phyloP scores from a whole-genome alignment of 805 yeast genomes.

The Cyberlindnera samutprakarnensis region DNA sequence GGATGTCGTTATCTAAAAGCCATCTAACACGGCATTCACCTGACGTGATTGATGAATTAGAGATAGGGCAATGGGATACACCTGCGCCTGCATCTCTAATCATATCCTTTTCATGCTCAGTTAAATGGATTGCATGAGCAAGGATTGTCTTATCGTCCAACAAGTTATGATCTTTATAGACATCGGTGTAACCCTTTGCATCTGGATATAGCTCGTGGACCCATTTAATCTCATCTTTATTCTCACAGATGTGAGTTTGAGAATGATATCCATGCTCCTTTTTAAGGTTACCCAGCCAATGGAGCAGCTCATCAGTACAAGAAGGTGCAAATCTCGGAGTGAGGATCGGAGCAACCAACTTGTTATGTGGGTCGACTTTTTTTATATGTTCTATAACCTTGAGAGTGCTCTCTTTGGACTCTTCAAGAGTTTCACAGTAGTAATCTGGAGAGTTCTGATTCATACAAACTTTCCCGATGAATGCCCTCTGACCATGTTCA shows the following conservation, averaged over 20 bases:
- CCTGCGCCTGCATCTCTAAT: conserved; percentile 55
- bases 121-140: conserved; percentile 84
- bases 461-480: conserved; percentile 94
- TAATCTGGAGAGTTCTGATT: conserved; percentile 71
- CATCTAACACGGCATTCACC: conserved; percentile 84
- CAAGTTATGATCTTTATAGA: conserved; percentile 59
- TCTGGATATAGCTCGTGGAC: conserved; percentile 70
- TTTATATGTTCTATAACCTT: conserved; percentile 51
- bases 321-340: conserved; percentile 95
- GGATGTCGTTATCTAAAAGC: conserved; percentile 55
- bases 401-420: conserved; percentile 46
- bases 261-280: conserved; percentile 46
- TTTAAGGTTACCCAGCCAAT: conserved; percentile 55
- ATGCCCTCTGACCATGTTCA: conserved; percentile 72
- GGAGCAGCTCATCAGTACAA: conserved; percentile 59
- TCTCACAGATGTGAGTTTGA: conserved; percentile 92
- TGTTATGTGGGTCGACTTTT: conserved; percentile 43
- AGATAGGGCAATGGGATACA: conserved; percentile 88
- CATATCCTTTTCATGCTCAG: conserved; percentile 53
- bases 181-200: conserved; percentile 60
- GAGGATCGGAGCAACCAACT: conserved; percentile 60
- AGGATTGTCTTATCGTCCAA: conserved; percentile 62
- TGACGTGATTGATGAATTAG: conserved; percentile 79
- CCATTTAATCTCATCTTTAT: conserved; percentile 64
- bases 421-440: conserved; percentile 51